Base-by-base conservation (phyloP, 192 early-diverging fungal genomes). In the Obelidium mucronatum region DNA sequence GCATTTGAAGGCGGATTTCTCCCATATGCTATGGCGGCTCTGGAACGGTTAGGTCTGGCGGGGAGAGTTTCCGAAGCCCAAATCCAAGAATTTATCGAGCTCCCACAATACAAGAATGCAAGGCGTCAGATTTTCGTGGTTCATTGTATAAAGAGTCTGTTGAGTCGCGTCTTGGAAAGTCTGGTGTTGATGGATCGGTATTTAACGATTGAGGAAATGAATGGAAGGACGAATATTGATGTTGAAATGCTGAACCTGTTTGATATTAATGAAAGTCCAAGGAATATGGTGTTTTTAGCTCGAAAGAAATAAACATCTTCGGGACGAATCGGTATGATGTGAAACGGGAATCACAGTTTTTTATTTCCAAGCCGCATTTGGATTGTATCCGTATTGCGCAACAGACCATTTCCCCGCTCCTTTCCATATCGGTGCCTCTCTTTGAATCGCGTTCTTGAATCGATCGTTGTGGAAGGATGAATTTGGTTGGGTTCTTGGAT, bases 371-470 rank as follows among this genome's bases (percentile, higher is more conserved):
- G 30, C 36, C 5, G 19, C 53, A 24, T 54, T 72, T 26, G 55
- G 48, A 36, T 72, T 58, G 55, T 85, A 85, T 34, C 84, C 84
- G 58, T 85, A 85, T 34, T 31, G 26, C 30, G 55, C 52, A 8
- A 80, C 79, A 31, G 76, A 79, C 84, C 84, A 85, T 69, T 85
- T 85, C 6, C 84, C 84, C 35, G 39, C 39, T 6, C 84, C 84
- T 51, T 85, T 85, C n/a, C 48, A 11, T 1, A n/a, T n/a, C 1
- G 84, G 84, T 36, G 84, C 84, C 53, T 74, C 28, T 3, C 4
- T 51, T 35, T 56, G 44, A 24, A 81, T 58, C 19, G 40, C 60
- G 11, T 59, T 31, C 13, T 39, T 64, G 61, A 78, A 79, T 35
- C 77, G 73, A 26, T 70, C 31, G 8, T 30, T 34, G 40, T 66